A percentile compares a stretch with the other conserved stretches of the same genome.
Evolutionary conservation across 805 yeast genomes (phyloP).

Genomic region (Barnettozyma vustinii): DNA sequence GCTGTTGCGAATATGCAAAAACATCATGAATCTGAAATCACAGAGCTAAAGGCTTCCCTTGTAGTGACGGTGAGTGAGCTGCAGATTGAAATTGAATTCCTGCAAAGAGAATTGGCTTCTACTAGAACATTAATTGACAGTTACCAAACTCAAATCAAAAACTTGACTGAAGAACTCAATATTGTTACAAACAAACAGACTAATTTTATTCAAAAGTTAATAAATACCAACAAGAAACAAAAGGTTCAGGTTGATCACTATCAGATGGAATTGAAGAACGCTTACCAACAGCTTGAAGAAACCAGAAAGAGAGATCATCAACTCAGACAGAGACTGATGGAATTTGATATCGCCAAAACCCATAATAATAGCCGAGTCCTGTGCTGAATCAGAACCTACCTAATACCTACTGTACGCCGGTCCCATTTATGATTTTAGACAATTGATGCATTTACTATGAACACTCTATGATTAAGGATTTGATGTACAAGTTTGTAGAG

Average conservation of each 20-base stretch:
- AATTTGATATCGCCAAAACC: conserved; percentile 5
- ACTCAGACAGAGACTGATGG: conserved; percentile 17
- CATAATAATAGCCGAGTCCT: neutral
- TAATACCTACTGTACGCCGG: neutral
- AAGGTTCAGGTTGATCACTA: conserved; percentile 13
- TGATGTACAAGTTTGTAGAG: neutral
- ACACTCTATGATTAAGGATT: neutral
- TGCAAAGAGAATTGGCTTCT: conserved; percentile 1
- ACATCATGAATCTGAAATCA: conserved; percentile 13
- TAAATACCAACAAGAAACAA: conserved; percentile 7
- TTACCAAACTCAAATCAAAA: neutral
- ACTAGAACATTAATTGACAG: neutral
- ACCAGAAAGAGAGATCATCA: conserved; percentile 18
- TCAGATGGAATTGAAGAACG: conserved; percentile 12
- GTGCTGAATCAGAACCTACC: neutral
- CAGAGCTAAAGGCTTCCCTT: conserved; percentile 1
- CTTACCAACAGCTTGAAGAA: conserved; percentile 13
- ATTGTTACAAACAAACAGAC: conserved; percentile 1
- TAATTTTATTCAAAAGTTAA: conserved; percentile 6
- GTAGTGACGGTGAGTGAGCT: conserved; percentile 5
- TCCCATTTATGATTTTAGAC: neutral
- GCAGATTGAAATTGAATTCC: conserved; percentile 6
- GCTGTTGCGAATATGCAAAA: conserved; percentile 5
- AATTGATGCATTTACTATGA: neutral
- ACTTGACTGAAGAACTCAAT: conserved; percentile 2